These are phyloP conservation scores for Fusarium setosum DNA, from an alignment of 2,329 filamentous ascomycete species.

Conservation along the genomic window DNA sequence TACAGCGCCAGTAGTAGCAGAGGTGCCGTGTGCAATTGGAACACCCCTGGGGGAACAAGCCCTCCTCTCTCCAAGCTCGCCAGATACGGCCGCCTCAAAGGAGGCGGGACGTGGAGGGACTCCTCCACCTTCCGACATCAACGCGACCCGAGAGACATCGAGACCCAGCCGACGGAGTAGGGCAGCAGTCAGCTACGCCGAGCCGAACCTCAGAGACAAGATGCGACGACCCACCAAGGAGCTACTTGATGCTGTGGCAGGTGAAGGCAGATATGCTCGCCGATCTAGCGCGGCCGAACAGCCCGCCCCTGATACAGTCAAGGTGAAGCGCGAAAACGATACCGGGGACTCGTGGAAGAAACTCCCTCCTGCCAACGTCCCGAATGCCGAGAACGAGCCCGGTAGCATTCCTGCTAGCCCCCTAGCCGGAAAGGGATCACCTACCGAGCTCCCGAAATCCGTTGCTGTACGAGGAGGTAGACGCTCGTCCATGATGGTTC, in stretches of 20 bases:
- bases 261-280: constrained; percentile 66
- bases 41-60: constrained; percentile 52
- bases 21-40: constrained; percentile 34
- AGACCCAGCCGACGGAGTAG: constrained; percentile 76
- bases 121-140: constrained; percentile 69
- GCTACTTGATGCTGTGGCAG: constrained; percentile 77
- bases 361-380: constrained; percentile 29
- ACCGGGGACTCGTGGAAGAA: constrained; percentile 47
- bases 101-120: constrained; percentile 60
- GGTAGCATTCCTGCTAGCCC: constrained; percentile 52
- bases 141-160: constrained; percentile 65
- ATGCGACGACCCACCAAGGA: constrained; percentile 86
- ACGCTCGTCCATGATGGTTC: constrained; percentile 48
- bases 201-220: constrained; percentile 84
- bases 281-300: constrained; percentile 52
- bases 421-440: constrained; percentile 53
- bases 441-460: constrained; percentile 45
- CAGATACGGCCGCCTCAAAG: constrained; percentile 54
- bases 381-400: constrained; percentile 20
- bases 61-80: constrained; percentile 60
- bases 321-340: constrained; percentile 49
- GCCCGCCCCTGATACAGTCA: constrained; percentile 37
- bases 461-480: constrained; percentile 56
- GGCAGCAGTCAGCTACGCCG: constrained; percentile 80
- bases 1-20: constrained; percentile 23